Evolutionary conservation across 2,329 filamentous ascomycete species (phyloP), one percentile per base, ranked within the genome.

Genomic region (Verticillium tricorpus): DNA sequence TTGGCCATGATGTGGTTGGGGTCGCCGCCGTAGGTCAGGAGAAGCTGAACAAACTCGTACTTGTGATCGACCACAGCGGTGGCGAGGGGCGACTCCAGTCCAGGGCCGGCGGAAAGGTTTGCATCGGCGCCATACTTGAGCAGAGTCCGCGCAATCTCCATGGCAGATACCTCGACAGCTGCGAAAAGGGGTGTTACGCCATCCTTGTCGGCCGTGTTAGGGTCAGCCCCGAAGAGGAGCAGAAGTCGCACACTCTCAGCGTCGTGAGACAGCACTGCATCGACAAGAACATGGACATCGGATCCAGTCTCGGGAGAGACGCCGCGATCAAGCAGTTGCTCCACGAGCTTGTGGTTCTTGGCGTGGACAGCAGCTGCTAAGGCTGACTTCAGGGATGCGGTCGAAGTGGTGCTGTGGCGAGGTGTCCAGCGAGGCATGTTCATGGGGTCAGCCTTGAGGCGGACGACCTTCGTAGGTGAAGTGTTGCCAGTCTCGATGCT

Each of bases 101-200:
- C 79, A 0, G 78, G 71, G 0, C 84, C 81, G 1, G 78, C 75
- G 1, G 76, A 72, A 56, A 84, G 75, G 68, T 86, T 86, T 11
- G 81, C 80, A 69, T 85, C 84, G 17, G 84, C 85, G 12, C 86
- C 85, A 64, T 90, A 89, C 73, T 89, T 88, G 66, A 88, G 78
- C 5, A 90, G 79, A 58, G 83, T 74, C 34, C 82, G 82, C 0
- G 86, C 85, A 3, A 81, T 85, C 25, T 84, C 82, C 50, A 84
- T 70, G 69, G 84, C 86, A 0, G 78, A 79, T 63, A 78, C 79
- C 66, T 83, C 84, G 2, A 81, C 82, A 0, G 79, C 80, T 17
- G 73, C 80, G 59, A 77, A 76, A 2, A 88, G 76, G 2, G 85
- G 84, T 0, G 81, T 83, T 37, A 80, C 68, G 28, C 81, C 80